Base-by-base conservation (phyloP, 2,329 filamentous ascomycete species). In the Elsinoe batatas region DNA sequence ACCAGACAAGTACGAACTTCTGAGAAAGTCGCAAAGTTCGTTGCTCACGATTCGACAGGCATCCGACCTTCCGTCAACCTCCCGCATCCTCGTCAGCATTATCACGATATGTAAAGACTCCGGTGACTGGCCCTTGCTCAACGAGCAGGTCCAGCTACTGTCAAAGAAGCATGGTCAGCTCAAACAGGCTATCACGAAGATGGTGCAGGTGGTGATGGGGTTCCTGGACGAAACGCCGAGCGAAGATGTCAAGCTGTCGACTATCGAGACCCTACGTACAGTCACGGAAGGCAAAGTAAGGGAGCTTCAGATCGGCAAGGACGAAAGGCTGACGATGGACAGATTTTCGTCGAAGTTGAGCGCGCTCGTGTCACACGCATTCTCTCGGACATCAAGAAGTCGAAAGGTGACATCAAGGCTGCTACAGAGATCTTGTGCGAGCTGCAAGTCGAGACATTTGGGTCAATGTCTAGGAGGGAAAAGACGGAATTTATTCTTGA, bases 111-210 rank as follows among this genome's bases (percentile, higher is more conserved):
- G 89, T 77, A 97, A 96, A 74, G 80, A 95, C 71, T 84, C 87
- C 17, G 85, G 85, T 63, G 90, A 98, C 71, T 98, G 93, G 93
- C 84, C 83, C 71, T 76, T 96, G 67, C 81, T 98, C 74, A 97
- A 95, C 70, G 93, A 98, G 75, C 93, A 98, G 75, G 88, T 95
- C 60, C 79, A 95, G 65, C 79, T 96, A 61, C 79, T 98, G 57
- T 97, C 93, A 62, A 98, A 98, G 84, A 98, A 98, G 78, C 93
- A 98, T 87, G 88, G 91, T 65, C 93, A 98, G 77, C 90, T 98
- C 69, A 98, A 98, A 75, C 93, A 97, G 74, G 93, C 93, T 67
- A 93, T 91, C 67, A 97, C 93, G 65, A 93, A 91, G 78, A 98
- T 98, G 93, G 91, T 98, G 59, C 93, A 98, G 78, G 86, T 85